Conservation (phyloP, 805 yeast species). For the Candida tammaniensis region DNA sequence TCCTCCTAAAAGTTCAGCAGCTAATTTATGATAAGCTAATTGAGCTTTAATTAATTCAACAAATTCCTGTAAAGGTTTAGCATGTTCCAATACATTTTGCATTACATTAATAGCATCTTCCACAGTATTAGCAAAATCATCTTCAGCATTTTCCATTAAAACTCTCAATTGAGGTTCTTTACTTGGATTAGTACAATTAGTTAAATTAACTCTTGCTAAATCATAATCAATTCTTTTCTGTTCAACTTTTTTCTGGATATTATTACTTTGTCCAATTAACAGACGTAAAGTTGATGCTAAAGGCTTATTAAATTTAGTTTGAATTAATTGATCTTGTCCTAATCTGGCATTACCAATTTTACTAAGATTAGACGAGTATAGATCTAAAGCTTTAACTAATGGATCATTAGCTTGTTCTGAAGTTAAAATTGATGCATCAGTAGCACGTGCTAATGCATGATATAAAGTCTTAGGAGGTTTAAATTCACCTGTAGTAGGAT, state of each 20-base stretch:
- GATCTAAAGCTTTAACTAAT: slow-evolving; percentile 59
- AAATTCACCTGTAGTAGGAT: slow-evolving; percentile 37
- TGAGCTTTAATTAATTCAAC: slow-evolving; percentile 74
- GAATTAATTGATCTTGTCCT: slow-evolving; percentile 75
- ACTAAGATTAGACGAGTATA: slow-evolving; percentile 66
- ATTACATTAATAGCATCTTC: slow-evolving; percentile 82
- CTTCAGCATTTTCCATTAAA: slow-evolving; percentile 80
- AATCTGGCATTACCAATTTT: slow-evolving; percentile 80
- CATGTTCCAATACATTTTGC: slow-evolving; percentile 74
- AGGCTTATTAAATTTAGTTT: slow-evolving; percentile 64
- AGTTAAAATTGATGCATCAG: slow-evolving; percentile 50
- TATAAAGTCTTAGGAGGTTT: slow-evolving; percentile 76
- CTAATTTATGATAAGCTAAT: slow-evolving; percentile 74
- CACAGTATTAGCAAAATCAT: slow-evolving; percentile 83
- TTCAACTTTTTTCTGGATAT: slow-evolving; percentile 71
- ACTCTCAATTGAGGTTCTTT: slow-evolving; percentile 73
- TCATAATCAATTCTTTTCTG: slow-evolving; percentile 77
- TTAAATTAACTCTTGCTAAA: slow-evolving; percentile 57
- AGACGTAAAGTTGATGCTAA: slow-evolving; percentile 60
- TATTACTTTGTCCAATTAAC: slow-evolving; percentile 59
- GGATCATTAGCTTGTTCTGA: slow-evolving; percentile 43
- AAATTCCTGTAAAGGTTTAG: slow-evolving; percentile 65
- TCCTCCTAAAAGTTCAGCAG: slow-evolving; percentile 61
- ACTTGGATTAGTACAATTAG: slow-evolving; percentile 38
- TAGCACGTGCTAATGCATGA: slow-evolving; percentile 78